phyloP scores from a whole-genome alignment of 225 moss, liverwort and hornwort species.

The Straminergon stramineum region DNA sequence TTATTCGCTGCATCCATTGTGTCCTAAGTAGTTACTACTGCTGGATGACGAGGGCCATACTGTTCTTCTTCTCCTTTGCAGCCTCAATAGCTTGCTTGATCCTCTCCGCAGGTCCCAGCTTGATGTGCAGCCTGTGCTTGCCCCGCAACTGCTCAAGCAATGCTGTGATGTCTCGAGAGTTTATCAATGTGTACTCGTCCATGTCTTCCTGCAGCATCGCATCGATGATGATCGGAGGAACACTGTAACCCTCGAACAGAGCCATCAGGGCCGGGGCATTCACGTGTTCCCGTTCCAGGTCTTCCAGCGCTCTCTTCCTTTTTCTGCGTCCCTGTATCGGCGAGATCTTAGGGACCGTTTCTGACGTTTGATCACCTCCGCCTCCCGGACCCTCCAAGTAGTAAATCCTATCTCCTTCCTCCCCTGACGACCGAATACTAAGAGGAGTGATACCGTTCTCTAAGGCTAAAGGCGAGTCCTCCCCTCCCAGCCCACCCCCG shows the following conservation, averaged over 20 bases:
- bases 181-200: conserved; percentile 43
- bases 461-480: conserved; percentile 30
- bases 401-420: conserved; percentile 40
- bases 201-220: conserved; percentile 58
- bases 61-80: conserved; percentile 44
- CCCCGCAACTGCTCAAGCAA: conserved; percentile 44
- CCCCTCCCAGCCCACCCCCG: conserved; percentile 34
- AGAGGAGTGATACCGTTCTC: conserved; percentile 34
- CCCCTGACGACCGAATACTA: conserved; percentile 31
- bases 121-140: conserved; percentile 50
- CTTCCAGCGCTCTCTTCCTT: conserved; percentile 43
- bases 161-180: conserved; percentile 28
- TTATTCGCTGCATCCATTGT: background rate
- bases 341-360: conserved; percentile 39
- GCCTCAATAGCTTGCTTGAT: conserved; percentile 52
- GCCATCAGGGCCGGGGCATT: conserved; percentile 44
- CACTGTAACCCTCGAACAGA: conserved; percentile 35
- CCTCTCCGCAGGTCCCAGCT: conserved; percentile 46
- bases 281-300: conserved; percentile 42
- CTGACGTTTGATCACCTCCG: conserved; percentile 44
- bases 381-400: conserved; percentile 31
- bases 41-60: conserved; percentile 22
- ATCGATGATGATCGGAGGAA: conserved; percentile 36
- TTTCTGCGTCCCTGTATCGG: conserved; percentile 40
- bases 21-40: background rate